Evolutionary conservation across 805 yeast genomes (phyloP).

Genomic region (Candida nitratophila): DNA sequence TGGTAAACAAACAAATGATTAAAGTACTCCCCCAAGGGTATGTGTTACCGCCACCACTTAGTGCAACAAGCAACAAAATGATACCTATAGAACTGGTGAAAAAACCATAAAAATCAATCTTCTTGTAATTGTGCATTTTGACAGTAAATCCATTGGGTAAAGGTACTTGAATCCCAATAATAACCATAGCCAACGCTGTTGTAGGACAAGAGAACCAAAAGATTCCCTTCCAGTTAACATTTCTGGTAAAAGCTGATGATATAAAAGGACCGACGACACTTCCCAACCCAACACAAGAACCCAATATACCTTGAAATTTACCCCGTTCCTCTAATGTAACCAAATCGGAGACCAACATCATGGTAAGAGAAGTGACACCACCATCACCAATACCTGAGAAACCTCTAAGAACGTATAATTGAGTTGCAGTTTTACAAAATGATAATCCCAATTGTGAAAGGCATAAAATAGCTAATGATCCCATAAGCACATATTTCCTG

Average conservation of each 20-base stretch:
- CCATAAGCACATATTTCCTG: slow-evolving; percentile 36
- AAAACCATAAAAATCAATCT: slow-evolving; percentile 49
- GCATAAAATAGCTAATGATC: slow-evolving; percentile 31
- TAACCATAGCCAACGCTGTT: slow-evolving; percentile 24
- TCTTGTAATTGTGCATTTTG: slow-evolving; percentile 31
- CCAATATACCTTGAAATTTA: slow-evolving; percentile 49
- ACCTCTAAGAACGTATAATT: slow-evolving; percentile 45
- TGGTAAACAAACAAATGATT: slow-evolving; percentile 32
- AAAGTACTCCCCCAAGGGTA: slow-evolving; percentile 46
- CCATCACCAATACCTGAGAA: slow-evolving; percentile 53
- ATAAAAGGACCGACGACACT: slow-evolving; percentile 50
- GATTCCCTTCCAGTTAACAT: slow-evolving; percentile 43
- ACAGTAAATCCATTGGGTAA: slow-evolving; percentile 23
- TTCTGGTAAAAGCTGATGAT: slow-evolving; percentile 41
- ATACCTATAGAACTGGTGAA: slow-evolving; percentile 39
- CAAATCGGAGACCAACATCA: slow-evolving; percentile 48
- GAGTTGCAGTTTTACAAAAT: slow-evolving; percentile 39
- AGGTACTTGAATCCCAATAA: slow-evolving; percentile 29
- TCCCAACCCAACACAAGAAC: slow-evolving; percentile 44
- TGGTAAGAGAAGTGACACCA: slow-evolving; percentile 41
- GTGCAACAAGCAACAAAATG: slow-evolving; percentile 45
- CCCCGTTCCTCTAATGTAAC: slow-evolving; percentile 49
- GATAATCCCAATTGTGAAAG: slow-evolving; percentile 44
- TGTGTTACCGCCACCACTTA: slow-evolving; percentile 55
- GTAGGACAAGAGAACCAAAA: slow-evolving; percentile 42